phyloP scores from a whole-genome alignment of 2,329 filamentous ascomycete species.

The Epichloe sp. region DNA sequence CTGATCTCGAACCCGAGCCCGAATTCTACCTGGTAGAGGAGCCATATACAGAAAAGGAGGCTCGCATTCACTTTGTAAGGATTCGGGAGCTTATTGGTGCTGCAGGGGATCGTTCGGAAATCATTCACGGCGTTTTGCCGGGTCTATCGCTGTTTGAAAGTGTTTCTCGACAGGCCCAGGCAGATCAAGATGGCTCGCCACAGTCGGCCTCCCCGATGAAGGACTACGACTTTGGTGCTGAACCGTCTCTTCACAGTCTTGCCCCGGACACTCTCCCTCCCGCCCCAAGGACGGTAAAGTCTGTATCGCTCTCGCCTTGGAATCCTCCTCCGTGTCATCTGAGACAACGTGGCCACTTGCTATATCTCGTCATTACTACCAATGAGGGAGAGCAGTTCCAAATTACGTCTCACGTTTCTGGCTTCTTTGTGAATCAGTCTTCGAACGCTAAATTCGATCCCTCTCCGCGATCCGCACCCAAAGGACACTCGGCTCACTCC shows the following conservation, averaged over 20 bases:
- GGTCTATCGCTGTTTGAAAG: constrained; percentile 80
- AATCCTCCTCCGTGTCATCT: constrained; percentile 90
- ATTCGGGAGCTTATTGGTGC: constrained; percentile 89
- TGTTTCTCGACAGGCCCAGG: constrained; percentile 42
- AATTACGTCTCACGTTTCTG: constrained; percentile 84
- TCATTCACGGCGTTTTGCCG: constrained; percentile 71
- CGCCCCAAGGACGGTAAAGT: constrained; percentile 82
- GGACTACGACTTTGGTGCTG: constrained; percentile 64
- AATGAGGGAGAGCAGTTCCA: constrained; percentile 92
- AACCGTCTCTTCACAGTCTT: constrained; percentile 55
- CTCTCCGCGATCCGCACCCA: constrained; percentile 63
- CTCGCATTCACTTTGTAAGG: constrained; percentile 82
- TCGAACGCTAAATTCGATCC: constrained; percentile 94
- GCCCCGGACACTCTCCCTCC: constrained; percentile 53
- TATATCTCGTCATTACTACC: constrained; percentile 81
- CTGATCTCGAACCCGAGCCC: constrained; percentile 62
- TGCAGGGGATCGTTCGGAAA: constrained; percentile 76
- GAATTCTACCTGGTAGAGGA: constrained; percentile 79
- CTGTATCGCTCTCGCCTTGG: constrained; percentile 80
- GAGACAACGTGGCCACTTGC: constrained; percentile 78
- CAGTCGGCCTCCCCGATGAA: constrained; percentile 32
- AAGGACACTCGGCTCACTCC: constrained; percentile 71
- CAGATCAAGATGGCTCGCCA: constrained; percentile 11
- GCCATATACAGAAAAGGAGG: constrained; percentile 97
- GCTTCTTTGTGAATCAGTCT: constrained; percentile 95